These are phyloP conservation scores for Athelia psychrophila DNA, from an alignment of 1,284 basidiomycete species.

Conservation along the genomic window DNA sequence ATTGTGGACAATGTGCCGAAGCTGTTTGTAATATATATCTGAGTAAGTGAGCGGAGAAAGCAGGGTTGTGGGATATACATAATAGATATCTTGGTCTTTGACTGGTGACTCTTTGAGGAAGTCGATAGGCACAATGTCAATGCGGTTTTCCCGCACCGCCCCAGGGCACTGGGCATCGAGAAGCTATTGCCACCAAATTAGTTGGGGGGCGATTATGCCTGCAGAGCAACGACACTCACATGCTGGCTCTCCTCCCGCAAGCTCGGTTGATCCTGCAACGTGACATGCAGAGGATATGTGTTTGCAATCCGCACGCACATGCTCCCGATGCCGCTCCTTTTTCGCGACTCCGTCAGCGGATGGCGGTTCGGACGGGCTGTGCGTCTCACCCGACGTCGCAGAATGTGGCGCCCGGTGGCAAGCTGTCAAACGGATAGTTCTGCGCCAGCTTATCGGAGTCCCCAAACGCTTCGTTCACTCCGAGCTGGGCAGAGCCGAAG, in stretches of 20 bases:
- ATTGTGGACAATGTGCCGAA: conserved; percentile 18
- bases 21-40: background rate
- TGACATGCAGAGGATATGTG: background rate
- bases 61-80: no score
- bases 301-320: background rate
- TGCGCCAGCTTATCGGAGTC: background rate
- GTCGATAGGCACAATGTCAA: conserved; percentile 24
- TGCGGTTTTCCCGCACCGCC: conserved; percentile 17
- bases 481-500: background rate
- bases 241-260: background rate
- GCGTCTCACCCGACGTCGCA: background rate
- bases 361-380: no score
- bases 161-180: conserved; percentile 16
- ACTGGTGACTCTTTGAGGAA: conserved; percentile 26
- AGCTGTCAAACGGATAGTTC: background rate
- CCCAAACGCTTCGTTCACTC: background rate
- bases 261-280: background rate
- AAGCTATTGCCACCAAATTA: no score
- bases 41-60: no score
- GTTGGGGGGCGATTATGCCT: no score
- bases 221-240: background rate
- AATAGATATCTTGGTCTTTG: conserved; percentile 25
- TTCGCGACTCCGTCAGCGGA: no score
- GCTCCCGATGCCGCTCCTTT: background rate
- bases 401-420: background rate